These are phyloP conservation scores for Chlorophyllum brunneum DNA, from an alignment of 768 basidiomycete species.

Conservation along the genomic window DNA sequence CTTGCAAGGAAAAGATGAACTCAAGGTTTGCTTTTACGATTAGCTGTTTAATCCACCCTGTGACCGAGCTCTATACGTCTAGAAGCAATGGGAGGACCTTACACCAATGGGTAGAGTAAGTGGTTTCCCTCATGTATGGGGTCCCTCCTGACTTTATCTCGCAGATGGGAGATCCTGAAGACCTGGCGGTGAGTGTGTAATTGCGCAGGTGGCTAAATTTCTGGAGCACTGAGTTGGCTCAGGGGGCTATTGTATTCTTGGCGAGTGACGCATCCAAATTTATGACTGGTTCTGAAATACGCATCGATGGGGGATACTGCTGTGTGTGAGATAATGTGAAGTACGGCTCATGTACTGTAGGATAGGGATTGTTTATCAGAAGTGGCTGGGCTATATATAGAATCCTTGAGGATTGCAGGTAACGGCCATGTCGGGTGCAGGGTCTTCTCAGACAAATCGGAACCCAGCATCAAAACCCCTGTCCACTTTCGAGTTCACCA, in stretches of 20 bases:
- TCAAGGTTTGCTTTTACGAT: conserved; percentile 51
- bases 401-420: neutral
- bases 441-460: conserved; percentile 12
- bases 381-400: conserved; percentile 12
- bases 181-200: conserved; percentile 60
- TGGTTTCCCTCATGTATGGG: conserved; percentile 11
- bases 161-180: conserved; percentile 90
- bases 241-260: conserved; percentile 89
- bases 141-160: conserved; percentile 1
- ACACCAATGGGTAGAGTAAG: conserved; percentile 85
- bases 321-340: conserved; percentile 36
- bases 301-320: conserved; percentile 90
- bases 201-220: neutral
- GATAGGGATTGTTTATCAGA: too few relatives aligned
- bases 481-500: conserved; percentile 74
- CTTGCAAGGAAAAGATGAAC: conserved; percentile 65
- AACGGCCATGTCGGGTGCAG: conserved; percentile 13
- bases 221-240: conserved; percentile 12
- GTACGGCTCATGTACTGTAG: conserved; percentile 5
- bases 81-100: conserved; percentile 81
- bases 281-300: conserved; percentile 83
- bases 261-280: conserved; percentile 88
- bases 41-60: neutral
- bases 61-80: conserved; percentile 11
- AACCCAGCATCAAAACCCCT: conserved; percentile 20